Evolutionary conservation across 306 rosid genomes (phyloP), one percentile per base, ranked within the genome.

Genomic region (Oemleria cerasiformis): DNA sequence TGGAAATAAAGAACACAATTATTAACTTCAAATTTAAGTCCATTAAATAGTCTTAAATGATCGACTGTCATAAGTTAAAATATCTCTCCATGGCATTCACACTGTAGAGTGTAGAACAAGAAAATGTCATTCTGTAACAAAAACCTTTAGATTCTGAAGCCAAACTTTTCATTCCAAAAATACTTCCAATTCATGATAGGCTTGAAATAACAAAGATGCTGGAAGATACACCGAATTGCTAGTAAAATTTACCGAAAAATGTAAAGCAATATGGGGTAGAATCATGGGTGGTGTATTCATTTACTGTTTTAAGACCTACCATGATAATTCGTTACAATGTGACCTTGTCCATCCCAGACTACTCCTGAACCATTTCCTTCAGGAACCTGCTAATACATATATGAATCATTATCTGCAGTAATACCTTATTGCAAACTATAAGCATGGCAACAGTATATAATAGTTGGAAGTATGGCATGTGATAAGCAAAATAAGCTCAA

Each of bases 281-380:
- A 50, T 50, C 53, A 68, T 47, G 75, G 50, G 40, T n/a, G 63
- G 19, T 20, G 56, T 4, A 20, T 40, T 53, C 48, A 54, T 45
- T 38, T 41, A 61, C 49, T 54, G 60, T 40, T 70, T 54, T 47
- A 21, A 57, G 65, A 20, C 92, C 84, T 77, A 94, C 99, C 99
- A 21, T 94, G 99, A 84, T 91, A 91, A 75, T 94, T 94, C 70
- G 99, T 94, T 55, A 94, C 96, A 49, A 94, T 86, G 87, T 94
- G 92, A 56, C 97, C 99, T 70, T 88, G 90, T 25, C 78, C 84
- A 73, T 94, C 97, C 99, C 99, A 94, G 54, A 94, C 91, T 57
- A 94, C 95, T 71, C 99, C 99, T 50, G 99, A 91, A 77, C 97
- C 99, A 81, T 94, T 91, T 85, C 99, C 99, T 85, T 94, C 99